These are phyloP conservation scores for Plasmodium inui DNA, from an alignment of 169 alveolate genomes.

Conservation along the genomic window DNA sequence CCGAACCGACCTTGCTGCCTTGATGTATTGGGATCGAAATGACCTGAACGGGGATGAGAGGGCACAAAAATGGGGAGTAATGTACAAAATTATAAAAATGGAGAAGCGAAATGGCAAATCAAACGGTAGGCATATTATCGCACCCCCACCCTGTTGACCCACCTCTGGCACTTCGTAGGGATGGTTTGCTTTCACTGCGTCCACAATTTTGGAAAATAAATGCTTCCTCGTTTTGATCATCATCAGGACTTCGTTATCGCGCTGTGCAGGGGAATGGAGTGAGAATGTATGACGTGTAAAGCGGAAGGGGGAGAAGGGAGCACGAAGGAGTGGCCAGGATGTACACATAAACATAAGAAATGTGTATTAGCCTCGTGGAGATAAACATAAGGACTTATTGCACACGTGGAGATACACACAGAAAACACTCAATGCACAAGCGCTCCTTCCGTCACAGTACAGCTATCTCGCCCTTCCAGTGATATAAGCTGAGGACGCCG, in stretches of 20 bases:
- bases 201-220: conserved; percentile 48
- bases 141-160: neutral
- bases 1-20: conserved; percentile 52
- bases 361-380: too few relatives aligned
- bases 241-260: conserved; percentile 70
- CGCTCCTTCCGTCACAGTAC: neutral
- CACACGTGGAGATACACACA: neutral
- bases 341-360: neutral
- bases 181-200: conserved; percentile 39
- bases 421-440: neutral
- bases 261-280: neutral
- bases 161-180: conserved; percentile 76
- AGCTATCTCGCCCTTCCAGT: conserved; percentile 76
- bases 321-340: neutral
- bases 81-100: too few relatives aligned
- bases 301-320: too few relatives aligned
- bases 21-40: conserved; percentile 63
- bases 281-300: neutral
- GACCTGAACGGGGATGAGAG: conserved; percentile 18
- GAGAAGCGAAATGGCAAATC: neutral
- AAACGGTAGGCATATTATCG: neutral
- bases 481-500: conserved; percentile 58
- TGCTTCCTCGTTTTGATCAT: conserved; percentile 73
- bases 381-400: neutral
- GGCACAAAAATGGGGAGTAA: too few relatives aligned